Evolutionary conservation across 2,329 filamentous ascomycete species (phyloP).

Genomic region (Beauveria bassiana): DNA sequence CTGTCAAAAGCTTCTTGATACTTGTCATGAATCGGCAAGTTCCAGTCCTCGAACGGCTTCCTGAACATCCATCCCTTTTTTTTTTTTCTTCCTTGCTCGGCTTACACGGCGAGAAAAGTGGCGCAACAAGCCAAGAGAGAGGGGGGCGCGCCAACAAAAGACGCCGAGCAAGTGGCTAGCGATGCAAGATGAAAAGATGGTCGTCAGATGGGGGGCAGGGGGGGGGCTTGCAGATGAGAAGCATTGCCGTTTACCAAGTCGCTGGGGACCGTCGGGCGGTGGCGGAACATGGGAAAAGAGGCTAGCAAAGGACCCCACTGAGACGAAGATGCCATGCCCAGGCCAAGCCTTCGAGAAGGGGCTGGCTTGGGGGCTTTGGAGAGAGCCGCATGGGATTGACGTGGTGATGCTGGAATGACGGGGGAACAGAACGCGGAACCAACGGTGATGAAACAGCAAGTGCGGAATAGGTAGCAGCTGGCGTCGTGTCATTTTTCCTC

Average conservation of each 20-base stretch:
- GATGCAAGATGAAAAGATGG: constrained; percentile 2
- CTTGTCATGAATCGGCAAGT: too few species aligned
- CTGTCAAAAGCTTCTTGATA: too few species aligned
- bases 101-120: constrained; percentile 6
- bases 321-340: not conserved
- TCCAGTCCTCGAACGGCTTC: too few species aligned
- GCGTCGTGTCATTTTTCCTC: too few species aligned
- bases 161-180: not conserved
- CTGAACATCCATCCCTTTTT: not conserved
- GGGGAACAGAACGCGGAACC: too few species aligned
- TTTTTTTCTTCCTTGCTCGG: not conserved
- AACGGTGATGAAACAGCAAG: too few species aligned
- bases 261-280: not conserved
- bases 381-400: not conserved
- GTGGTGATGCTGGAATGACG: too few species aligned
- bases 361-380: not conserved
- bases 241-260: not conserved
- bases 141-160: not conserved
- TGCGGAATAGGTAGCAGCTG: too few species aligned
- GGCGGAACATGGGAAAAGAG: not conserved
- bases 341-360: not conserved
- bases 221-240: not conserved
- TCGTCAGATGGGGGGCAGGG: not conserved
- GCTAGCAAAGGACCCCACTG: not conserved
- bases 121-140: not conserved